phyloP scores from a whole-genome alignment of 306 rosid species.

The Castanea sativa region DNA sequence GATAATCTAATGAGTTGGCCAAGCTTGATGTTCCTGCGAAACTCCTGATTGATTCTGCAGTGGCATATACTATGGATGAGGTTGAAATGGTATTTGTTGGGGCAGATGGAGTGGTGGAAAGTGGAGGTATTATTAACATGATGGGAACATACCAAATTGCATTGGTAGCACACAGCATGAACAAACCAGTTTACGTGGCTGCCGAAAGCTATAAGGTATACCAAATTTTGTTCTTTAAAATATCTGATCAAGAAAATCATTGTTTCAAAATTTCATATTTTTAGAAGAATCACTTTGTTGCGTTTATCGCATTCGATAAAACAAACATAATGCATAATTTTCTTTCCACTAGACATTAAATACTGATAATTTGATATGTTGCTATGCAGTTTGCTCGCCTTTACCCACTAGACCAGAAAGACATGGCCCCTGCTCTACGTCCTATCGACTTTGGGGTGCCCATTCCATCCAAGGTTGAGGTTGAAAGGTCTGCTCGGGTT shows the following conservation, averaged over 20 bases:
- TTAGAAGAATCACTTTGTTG: neutral
- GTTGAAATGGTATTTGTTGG: conserved; percentile 96
- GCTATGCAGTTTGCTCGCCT: conserved; percentile 87
- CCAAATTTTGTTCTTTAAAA: neutral
- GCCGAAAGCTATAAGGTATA: conserved; percentile 97
- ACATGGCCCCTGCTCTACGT: conserved; percentile 84
- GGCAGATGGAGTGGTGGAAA: conserved; percentile 96
- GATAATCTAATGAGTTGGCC: conserved; percentile 72
- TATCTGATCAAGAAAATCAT: neutral
- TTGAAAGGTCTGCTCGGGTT: conserved; percentile 90
- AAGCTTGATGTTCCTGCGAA: conserved; percentile 90
- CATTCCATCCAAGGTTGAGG: conserved; percentile 91
- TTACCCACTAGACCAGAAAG: conserved; percentile 94
- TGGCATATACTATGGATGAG: conserved; percentile 93
- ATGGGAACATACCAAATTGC: conserved; percentile 97
- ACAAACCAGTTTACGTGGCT: conserved; percentile 88
- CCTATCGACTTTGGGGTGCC: conserved; percentile 92
- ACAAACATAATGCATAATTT: neutral
- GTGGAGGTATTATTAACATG: conserved; percentile 96
- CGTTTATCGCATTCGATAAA: neutral
- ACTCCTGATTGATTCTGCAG: conserved; percentile 94
- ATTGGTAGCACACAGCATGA: conserved; percentile 82
- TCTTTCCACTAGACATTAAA: neutral
- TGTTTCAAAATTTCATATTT: neutral
- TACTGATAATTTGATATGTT: conserved; percentile 7